Evolutionary conservation across 2,329 filamentous ascomycete species (phyloP).

Genomic region (Ophidiomyces ophidiicola): DNA sequence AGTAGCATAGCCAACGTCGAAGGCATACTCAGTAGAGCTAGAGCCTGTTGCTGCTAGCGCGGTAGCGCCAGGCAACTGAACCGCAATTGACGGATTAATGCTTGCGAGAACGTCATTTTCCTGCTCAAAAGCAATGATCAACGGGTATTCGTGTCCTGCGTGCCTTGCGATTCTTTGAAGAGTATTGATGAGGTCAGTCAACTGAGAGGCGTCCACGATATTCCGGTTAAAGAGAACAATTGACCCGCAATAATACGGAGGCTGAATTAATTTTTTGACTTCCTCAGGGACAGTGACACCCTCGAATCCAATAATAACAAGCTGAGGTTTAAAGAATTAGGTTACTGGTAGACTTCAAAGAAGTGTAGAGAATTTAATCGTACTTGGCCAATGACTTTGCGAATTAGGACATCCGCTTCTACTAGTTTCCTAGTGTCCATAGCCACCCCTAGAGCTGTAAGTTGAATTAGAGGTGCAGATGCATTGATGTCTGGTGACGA

Average conservation of each 20-base stretch:
- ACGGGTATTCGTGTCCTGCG: conserved; percentile 29
- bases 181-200: conserved; percentile 17
- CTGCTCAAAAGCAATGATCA: conserved; percentile 37
- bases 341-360: neutral
- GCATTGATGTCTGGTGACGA: neutral
- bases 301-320: conserved; percentile 37
- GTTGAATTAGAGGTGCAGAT: neutral
- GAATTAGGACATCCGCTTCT: neutral
- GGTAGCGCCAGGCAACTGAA: conserved; percentile 35
- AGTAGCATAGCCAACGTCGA: conserved; percentile 28
- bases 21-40: conserved; percentile 23
- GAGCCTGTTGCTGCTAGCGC: conserved; percentile 34
- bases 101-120: conserved; percentile 37
- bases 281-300: conserved; percentile 29
- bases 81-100: conserved; percentile 30
- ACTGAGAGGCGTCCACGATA: conserved; percentile 28
- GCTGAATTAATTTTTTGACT: conserved; percentile 33
- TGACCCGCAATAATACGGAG: conserved; percentile 30
- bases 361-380: neutral
- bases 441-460: neutral
- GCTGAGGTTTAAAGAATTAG: conserved; percentile 21
- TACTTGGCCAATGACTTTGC: too few species aligned
- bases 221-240: conserved; percentile 35
- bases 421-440: too few species aligned
- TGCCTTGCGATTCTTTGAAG: conserved; percentile 31